Evolutionary conservation across 2,329 filamentous ascomycete genomes (phyloP), one percentile per base, ranked within the genome.

Genomic region (Claviceps arundinis): DNA sequence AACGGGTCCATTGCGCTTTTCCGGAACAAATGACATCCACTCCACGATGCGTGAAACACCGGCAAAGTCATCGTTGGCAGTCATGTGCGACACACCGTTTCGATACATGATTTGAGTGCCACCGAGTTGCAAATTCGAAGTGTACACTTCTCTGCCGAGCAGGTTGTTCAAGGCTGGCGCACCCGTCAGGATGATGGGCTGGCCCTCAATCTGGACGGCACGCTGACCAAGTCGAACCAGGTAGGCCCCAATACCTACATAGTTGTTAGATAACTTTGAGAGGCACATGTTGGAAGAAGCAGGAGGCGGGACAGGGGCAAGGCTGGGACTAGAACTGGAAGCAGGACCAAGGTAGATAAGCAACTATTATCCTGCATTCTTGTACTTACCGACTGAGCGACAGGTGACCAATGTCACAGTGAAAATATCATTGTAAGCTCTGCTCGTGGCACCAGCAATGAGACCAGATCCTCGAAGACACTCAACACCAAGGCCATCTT

Each of bases 91-190:
- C 43, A 98, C 93, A 81, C 93, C 93, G 68, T 98, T 98, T 74
- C 88, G 90, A 82, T 98, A 97, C 93, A 98, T 98, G 79, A 98
- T 98, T 73, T 98, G 93, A n/a, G 93, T 98, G 62, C 93, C 93
- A 82, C 93, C 93, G 58, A 98, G 88, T 76, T 98, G 93, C 65
- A 98, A 73, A 79, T 98, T 98, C 55, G 93, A 97, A 24, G 93
- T 96, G 75, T 98, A 98, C 34, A 98, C 91, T 71, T 98, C 93
- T 61, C 94, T 89, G 64, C 93, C 93, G 55, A 98, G 82, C 62
- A 98, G 78, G 75, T 97, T 98, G 82, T 98, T 98, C 68, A 98
- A 85, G 54, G 93, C 93, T 58, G 89, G 88, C 48, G 93, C 93
- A 80, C 93, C 93, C 62, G 93, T 98, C 57, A 98, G 81, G 64